Conservation (phyloP, 441 rosid species). For the Cnidoscolus chayamansa region DNA sequence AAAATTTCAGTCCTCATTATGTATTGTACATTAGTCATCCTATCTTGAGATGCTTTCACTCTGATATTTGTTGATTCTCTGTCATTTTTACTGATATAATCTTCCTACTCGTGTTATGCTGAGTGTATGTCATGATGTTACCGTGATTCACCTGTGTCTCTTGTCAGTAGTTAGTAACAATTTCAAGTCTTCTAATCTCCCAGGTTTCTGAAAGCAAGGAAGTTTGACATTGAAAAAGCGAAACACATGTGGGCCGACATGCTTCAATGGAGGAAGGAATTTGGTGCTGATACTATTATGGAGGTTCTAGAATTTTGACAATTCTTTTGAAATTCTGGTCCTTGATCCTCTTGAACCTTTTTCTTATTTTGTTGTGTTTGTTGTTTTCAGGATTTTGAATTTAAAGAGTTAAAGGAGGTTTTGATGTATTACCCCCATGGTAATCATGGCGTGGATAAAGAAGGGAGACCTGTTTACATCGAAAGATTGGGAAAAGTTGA, state of each 20-base stretch:
- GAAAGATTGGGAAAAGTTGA: conserved; percentile 96
- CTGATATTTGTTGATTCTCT: not conserved
- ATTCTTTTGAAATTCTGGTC: conserved; percentile 20
- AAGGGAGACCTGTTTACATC: conserved; percentile 90
- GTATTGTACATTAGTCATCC: not conserved
- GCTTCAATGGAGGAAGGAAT: conserved; percentile 98
- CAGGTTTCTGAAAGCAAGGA: conserved; percentile 95
- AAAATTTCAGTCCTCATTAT: not conserved
- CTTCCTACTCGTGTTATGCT: not conserved
- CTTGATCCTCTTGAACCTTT: not conserved
- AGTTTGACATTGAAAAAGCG: conserved; percentile 92
- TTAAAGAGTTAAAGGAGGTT: conserved; percentile 74
- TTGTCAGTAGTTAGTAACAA: not conserved
- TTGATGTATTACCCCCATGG: conserved; percentile 87
- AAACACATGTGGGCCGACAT: conserved; percentile 99
- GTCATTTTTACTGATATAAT: not conserved
- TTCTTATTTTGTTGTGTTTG: conserved; percentile 15
- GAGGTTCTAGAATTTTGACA: conserved; percentile 44
- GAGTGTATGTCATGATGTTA: not conserved
- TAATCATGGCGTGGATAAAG: conserved; percentile 95
- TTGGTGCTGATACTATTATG: conserved; percentile 74
- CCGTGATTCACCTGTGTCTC: conserved; percentile 1
- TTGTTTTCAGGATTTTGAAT: conserved; percentile 65
- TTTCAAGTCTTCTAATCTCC: conserved; percentile 6
- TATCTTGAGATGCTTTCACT: not conserved